Conservation (phyloP, 1,284 basidiomycete genomes). For the Pyrrhoderma noxium region DNA sequence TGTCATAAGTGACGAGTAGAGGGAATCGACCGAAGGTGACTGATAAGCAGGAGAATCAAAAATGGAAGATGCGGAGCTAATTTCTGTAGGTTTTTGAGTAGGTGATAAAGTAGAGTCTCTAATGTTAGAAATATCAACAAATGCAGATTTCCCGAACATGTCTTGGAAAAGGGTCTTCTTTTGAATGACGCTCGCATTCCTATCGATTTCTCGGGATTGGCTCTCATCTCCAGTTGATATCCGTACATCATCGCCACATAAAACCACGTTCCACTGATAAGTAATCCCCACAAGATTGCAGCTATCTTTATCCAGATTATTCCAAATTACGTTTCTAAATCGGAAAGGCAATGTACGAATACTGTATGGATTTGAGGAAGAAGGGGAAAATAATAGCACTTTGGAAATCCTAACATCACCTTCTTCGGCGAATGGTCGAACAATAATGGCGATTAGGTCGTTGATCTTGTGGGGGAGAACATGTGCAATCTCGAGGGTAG, state of each 20-base stretch:
- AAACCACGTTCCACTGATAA: slow-evolving; percentile 51
- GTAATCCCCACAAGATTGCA: slow-evolving; percentile 63
- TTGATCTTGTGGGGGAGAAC: slow-evolving; percentile 49
- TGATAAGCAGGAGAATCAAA: slow-evolving; percentile 77
- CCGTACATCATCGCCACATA: slow-evolving; percentile 52
- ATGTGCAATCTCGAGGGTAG: slow-evolving; percentile 32
- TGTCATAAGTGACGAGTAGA: slow-evolving; percentile 72
- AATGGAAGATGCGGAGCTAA: slow-evolving; percentile 35
- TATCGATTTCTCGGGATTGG: slow-evolving; percentile 37
- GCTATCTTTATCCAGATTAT: slow-evolving; percentile 32
- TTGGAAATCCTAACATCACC: slow-evolving; percentile 30
- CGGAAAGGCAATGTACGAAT: slow-evolving; percentile 50
- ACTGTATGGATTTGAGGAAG: slow-evolving; percentile 37
- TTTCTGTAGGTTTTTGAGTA: slow-evolving; percentile 23
- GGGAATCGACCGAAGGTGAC: slow-evolving; percentile 65
- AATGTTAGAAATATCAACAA: slow-evolving; percentile 28
- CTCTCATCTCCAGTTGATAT: slow-evolving; percentile 36
- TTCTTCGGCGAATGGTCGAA: slow-evolving; percentile 27
- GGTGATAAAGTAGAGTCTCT: slow-evolving; percentile 14
- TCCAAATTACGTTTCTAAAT: slow-evolving; percentile 45
- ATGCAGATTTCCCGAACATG: slow-evolving; percentile 70
- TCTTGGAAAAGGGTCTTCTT: slow-evolving; percentile 74
- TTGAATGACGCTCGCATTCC: slow-evolving; percentile 25
- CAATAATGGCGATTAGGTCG: slow-evolving; percentile 53
- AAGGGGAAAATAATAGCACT: slow-evolving; percentile 42